Conservation (phyloP, 345 rosid species). For the Diplotaxis tenuifolia region DNA sequence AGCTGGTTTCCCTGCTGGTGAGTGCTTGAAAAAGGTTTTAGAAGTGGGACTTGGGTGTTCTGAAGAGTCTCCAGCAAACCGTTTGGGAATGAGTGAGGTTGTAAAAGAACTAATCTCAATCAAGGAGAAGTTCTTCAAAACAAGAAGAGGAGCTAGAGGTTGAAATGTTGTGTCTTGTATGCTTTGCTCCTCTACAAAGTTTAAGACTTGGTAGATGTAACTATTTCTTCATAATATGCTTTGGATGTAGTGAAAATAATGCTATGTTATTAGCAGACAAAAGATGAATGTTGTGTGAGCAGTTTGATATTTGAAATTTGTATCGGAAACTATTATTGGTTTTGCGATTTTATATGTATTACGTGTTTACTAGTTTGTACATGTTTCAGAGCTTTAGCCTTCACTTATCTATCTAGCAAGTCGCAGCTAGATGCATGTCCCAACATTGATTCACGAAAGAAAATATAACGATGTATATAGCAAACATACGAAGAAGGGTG, state of each 20-base stretch:
- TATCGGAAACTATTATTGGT: not conserved
- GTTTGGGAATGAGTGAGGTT: not conserved
- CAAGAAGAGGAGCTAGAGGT: not conserved
- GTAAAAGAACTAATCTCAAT: not conserved
- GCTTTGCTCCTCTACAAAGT: not conserved
- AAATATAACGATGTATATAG: too few relatives aligned
- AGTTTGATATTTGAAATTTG: not conserved
- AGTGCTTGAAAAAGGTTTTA: not conserved
- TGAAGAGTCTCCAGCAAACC: not conserved
- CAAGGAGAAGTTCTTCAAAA: not conserved
- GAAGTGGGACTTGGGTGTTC: not conserved
- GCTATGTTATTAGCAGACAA: not conserved
- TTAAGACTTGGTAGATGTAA: not conserved
- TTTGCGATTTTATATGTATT: not conserved
- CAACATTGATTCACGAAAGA: too few relatives aligned
- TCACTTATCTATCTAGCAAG: too few relatives aligned
- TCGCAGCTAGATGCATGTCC: too few relatives aligned
- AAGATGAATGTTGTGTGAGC: too few relatives aligned
- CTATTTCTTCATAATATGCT: not conserved
- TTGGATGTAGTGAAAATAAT: not conserved
- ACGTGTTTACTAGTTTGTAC: conserved; percentile 29
- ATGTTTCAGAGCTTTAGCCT: conserved; percentile 40
- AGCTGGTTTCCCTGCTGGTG: not conserved
- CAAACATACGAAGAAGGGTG: too few relatives aligned
- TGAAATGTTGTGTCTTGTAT: not conserved